These are phyloP conservation scores for Backusella australiensis DNA, from an alignment of 192 early-diverging fungal species.

Conservation along the genomic window DNA sequence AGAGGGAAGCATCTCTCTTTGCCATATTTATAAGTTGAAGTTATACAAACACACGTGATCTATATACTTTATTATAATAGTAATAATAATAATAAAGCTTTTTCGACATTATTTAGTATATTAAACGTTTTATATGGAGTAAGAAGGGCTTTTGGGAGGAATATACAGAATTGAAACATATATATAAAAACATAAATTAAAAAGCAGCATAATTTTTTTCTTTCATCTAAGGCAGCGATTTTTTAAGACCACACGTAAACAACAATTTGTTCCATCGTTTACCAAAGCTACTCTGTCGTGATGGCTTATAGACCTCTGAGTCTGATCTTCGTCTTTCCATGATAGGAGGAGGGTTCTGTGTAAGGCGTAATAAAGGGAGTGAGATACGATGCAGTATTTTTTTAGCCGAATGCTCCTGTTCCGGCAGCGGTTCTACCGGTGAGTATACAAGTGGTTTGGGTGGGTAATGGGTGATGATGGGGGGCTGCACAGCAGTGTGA, in stretches of 20 bases:
- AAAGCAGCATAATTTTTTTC: not conserved
- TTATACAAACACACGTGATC: not conserved
- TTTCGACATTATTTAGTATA: not conserved
- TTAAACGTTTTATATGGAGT: not conserved
- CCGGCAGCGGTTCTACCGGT: slow-evolving; percentile 24
- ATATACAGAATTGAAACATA: not conserved
- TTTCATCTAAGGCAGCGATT: not conserved
- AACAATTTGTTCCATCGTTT: slow-evolving; percentile 11
- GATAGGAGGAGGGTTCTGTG: not conserved
- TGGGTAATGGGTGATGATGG: slow-evolving; percentile 34
- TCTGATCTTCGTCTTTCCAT: slow-evolving; percentile 9
- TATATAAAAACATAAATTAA: not conserved
- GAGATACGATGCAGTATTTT: slow-evolving; percentile 1
- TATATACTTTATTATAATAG: not conserved
- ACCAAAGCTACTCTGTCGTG: not conserved
- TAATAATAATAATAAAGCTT: not conserved
- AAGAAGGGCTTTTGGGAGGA: not conserved
- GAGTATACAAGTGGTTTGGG: slow-evolving; percentile 32
- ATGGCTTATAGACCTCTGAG: not conserved
- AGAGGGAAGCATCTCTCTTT: not conserved
- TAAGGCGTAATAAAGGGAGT: not conserved
- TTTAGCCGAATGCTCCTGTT: not conserved
- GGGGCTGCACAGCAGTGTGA: slow-evolving; percentile 25
- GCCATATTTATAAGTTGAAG: not conserved
- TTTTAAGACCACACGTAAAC: not conserved